Evolutionary conservation across 768 basidiomycete species (phyloP).

Genomic region (Pleurotus citrinopileatus): DNA sequence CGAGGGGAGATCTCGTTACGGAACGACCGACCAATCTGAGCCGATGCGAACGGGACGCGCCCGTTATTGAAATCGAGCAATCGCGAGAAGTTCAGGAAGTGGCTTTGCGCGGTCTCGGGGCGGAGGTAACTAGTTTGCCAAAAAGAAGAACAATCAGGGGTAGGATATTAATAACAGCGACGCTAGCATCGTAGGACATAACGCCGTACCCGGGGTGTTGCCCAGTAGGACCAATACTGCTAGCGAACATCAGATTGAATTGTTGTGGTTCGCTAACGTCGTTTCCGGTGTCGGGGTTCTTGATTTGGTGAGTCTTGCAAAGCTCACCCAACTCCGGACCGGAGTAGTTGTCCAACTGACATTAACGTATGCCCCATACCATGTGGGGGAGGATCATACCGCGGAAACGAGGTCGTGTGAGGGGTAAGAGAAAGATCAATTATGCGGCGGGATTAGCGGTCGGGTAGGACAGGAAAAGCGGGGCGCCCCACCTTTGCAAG

Average conservation of each 20-base stretch:
- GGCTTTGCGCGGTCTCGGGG: constrained; percentile 97
- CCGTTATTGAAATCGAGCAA: constrained; percentile 98
- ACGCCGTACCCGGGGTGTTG: constrained; percentile 84
- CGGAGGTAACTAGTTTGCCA: constrained; percentile 96
- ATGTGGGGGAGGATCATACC: constrained; percentile 14
- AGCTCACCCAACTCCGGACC: constrained; percentile 88
- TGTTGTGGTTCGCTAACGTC: constrained; percentile 89
- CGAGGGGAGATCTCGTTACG: constrained; percentile 98
- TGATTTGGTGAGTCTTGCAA: constrained; percentile 74
- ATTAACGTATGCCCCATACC: neutral
- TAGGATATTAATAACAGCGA: neutral
- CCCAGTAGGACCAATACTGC: constrained; percentile 95
- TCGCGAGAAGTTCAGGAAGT: constrained; percentile 97
- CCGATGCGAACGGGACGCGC: constrained; percentile 93
- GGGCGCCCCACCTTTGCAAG: constrained; percentile 76
- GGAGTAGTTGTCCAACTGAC: constrained; percentile 88
- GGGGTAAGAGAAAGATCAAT: neutral
- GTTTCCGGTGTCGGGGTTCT: constrained; percentile 91
- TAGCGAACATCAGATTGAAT: constrained; percentile 99
- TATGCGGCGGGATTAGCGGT: neutral
- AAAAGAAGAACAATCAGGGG: constrained; percentile 10
- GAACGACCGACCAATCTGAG: constrained; percentile 94
- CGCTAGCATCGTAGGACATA: neutral
- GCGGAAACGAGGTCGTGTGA: constrained; percentile 7
- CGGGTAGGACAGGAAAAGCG: neutral